Percentiles rank a stretch among this genome's conserved stretches.
Conservation (phyloP, 2,329 filamentous ascomycete genomes). For the Didymella pomorum region DNA sequence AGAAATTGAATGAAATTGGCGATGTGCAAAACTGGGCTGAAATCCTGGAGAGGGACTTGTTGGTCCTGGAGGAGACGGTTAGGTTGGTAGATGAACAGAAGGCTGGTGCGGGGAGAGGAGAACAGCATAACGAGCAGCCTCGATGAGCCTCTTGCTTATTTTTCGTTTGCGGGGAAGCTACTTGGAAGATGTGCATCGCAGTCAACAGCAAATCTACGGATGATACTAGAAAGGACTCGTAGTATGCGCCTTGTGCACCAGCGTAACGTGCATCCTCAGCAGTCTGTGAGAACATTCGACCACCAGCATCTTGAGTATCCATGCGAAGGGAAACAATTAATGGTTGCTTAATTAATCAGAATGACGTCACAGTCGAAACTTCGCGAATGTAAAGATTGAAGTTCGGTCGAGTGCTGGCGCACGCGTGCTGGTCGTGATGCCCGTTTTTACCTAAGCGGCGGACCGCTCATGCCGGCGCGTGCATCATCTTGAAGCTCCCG, state of each 20-base stretch:
- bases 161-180: neutral
- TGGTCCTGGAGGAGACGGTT: conserved; percentile 53
- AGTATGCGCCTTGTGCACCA: neutral
- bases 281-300: neutral
- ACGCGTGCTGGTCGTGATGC: conserved; percentile 21
- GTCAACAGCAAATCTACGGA: neutral
- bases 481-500: conserved; percentile 22
- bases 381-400: conserved; percentile 5
- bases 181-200: neutral
- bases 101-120: neutral
- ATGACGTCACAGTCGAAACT: conserved; percentile 21
- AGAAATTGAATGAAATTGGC: conserved; percentile 77
- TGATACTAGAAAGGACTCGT: neutral
- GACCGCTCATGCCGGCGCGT: conserved; percentile 8
- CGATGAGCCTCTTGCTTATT: neutral
- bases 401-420: conserved; percentile 3
- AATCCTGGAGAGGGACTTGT: conserved; percentile 66
- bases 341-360: neutral
- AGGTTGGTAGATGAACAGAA: conserved; percentile 45
- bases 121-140: neutral
- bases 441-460: conserved; percentile 20
- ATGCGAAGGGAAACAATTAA: neutral
- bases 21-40: conserved; percentile 90
- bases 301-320: neutral
- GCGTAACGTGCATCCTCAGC: neutral